Percentiles rank a stretch among this genome's conserved stretches.
Conservation (phyloP, 2,329 filamentous ascomycete genomes). For the Geoglossum cookeanum region DNA sequence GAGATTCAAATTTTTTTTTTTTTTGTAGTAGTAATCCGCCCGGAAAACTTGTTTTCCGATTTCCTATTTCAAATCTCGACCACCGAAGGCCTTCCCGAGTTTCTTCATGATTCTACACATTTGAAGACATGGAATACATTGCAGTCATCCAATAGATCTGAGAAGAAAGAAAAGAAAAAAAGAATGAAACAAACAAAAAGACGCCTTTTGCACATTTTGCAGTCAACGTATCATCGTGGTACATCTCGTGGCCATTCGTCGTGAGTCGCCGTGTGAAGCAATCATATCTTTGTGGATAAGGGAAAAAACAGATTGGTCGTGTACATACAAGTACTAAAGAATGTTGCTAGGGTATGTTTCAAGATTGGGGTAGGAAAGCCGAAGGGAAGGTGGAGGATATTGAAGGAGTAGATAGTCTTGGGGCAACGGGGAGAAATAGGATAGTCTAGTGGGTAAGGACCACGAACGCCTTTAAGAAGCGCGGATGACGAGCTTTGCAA, state of each 20-base stretch:
- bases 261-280: neutral
- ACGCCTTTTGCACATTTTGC: neutral
- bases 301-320: neutral
- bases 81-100: neutral
- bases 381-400: neutral
- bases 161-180: neutral
- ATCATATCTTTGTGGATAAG: neutral
- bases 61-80: neutral
- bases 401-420: neutral
- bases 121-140: constrained; percentile 1
- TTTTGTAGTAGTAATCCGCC: no score
- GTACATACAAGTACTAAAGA: neutral
- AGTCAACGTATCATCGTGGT: neutral
- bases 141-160: neutral
- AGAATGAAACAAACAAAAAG: neutral
- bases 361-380: neutral
- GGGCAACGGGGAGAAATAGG: neutral
- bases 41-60: neutral
- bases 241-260: neutral
- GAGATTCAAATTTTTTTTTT: no score
- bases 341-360: neutral
- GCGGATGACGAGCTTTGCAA: constrained; percentile 61
- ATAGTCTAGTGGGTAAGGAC: no score
- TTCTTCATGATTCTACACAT: neutral
- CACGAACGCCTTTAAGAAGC: neutral